Base-by-base conservation (phyloP, 192 early-diverging fungal genomes). In the Coemansia sp. region DNA sequence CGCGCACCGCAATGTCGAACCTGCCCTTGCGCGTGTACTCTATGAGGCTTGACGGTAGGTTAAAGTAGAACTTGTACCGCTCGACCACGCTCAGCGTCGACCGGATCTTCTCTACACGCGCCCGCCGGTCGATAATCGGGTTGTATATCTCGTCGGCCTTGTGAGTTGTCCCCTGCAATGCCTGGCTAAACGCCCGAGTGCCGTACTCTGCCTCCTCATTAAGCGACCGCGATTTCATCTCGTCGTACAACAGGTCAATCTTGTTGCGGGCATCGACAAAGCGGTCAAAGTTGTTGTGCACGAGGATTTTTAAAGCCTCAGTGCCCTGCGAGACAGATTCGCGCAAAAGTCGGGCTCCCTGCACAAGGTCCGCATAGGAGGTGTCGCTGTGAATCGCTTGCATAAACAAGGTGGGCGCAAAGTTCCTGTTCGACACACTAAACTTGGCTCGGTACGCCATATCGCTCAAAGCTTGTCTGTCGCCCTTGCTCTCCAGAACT, bases 1-100 rank as follows among this genome's bases (percentile, higher is more conserved):
- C 95, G 30, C 95, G 88, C 23, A 98, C 94, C 1, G 92, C 93
- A 59, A 89, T 86, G 72, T 98, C 95, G 66, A 92, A 94, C 72
- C 93, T 92, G 59, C 87, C 93, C 88, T 93, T 91, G 64, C 89
- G 85, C 33, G 94, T 91, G 43, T 88, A 91, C 59, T 95, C 93
- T 52, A 89, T 87, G 19, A 99, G 80, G 39, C 87, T 93, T 49
- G 89, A 91, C 7, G 97, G 95, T n/a, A 99, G 74, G 70, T 95
- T 96, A 75, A 99, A 98, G 74, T 97, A 96, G 77, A 98, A 95
- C 69, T 94, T 92, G 87, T 95, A 99, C 49, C 94, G 88, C 69
- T 96, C 93, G n/a, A 99, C 84, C n/a, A 98, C 82, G 44, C 84
- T 88, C 10, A 99, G 88, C 4, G 97, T 94, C 9, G 88, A 89